Evolutionary conservation across 352 stramenopile species (phyloP).

Genomic region (Globisporangium echinulatum): DNA sequence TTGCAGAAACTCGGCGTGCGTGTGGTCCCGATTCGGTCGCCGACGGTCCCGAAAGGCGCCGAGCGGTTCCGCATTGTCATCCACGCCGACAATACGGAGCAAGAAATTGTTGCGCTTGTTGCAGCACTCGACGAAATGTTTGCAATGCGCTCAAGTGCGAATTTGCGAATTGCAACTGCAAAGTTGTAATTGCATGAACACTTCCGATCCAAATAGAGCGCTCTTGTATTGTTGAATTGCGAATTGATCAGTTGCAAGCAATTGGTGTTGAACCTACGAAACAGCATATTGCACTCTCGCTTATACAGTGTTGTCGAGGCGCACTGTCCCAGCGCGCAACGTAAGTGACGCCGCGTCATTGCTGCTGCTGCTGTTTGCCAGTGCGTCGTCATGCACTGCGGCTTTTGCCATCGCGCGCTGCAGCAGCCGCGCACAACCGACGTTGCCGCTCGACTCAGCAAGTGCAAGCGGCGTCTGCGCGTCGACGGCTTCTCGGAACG

Average conservation of each 20-base stretch:
- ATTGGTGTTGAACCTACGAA: not conserved
- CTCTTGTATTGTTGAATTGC: too few species aligned
- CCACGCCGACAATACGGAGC: constrained; percentile 90
- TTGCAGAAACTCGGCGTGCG: constrained; percentile 75
- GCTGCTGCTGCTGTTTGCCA: not conserved
- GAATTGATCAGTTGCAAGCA: not conserved
- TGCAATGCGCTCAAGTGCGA: not conserved
- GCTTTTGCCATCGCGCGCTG: constrained; percentile 78
- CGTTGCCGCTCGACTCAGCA: constrained; percentile 69
- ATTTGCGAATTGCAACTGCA: too few species aligned
- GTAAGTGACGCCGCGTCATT: constrained; percentile 34
- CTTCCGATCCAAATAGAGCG: too few species aligned
- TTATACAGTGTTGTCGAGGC: constrained; percentile 70
- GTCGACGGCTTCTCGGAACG: constrained; percentile 77
- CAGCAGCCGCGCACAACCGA: constrained; percentile 63
- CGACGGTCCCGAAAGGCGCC: constrained; percentile 90
- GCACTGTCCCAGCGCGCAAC: constrained; percentile 45
- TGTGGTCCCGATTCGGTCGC: constrained; percentile 93
- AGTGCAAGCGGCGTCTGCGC: constrained; percentile 58
- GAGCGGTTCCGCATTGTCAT: constrained; percentile 96
- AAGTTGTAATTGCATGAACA: not conserved
- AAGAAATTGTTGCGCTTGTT: constrained; percentile 79
- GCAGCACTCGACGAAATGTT: constrained; percentile 45
- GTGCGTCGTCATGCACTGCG: constrained; percentile 32
- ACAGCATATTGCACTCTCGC: not conserved